A percentile compares a stretch with the other conserved stretches of the same genome.
phyloP scores from a whole-genome alignment of 495 filamentous ascomycete genomes.

The Oleoguttula mirabilis region DNA sequence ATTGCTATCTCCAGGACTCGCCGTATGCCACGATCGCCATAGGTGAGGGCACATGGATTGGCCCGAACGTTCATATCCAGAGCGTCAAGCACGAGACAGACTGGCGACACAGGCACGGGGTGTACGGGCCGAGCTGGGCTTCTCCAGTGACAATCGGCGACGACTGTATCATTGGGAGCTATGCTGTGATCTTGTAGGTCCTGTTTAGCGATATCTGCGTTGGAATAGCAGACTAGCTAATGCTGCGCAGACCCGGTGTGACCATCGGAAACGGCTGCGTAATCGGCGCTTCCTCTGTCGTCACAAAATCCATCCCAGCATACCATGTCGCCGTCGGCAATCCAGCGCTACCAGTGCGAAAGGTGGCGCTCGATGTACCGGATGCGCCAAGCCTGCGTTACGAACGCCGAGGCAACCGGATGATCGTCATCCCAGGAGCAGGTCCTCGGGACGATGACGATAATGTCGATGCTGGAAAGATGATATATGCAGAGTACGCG shows the following conservation, averaged over 20 bases:
- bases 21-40: slow-evolving; percentile 25
- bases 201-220: not conserved
- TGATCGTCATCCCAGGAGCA: not conserved
- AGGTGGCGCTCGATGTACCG: slow-evolving; percentile 24
- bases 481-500: not conserved
- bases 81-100: slow-evolving; percentile 38
- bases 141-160: slow-evolving; percentile 31
- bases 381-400: slow-evolving; percentile 2
- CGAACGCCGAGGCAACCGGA: not conserved
- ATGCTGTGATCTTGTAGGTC: slow-evolving; percentile 29
- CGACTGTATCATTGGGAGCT: slow-evolving; percentile 39
- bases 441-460: not conserved
- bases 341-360: slow-evolving; percentile 32
- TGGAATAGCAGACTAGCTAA: not conserved
- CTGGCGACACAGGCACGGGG: slow-evolving; percentile 27
- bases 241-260: slow-evolving; percentile 28
- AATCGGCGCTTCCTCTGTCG: slow-evolving; percentile 37
- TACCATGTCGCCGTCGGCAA: slow-evolving; percentile 34
- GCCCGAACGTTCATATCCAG: slow-evolving; percentile 36
- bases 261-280: slow-evolving; percentile 36
- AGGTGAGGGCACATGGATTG: slow-evolving; percentile 34
- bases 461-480: not conserved
- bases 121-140: slow-evolving; percentile 31
- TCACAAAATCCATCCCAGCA: slow-evolving; percentile 37
- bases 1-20: slow-evolving; percentile 4